These are phyloP conservation scores for Hymenoscyphus fructigenus DNA, from an alignment of 2,329 filamentous ascomycete species.

Conservation along the genomic window DNA sequence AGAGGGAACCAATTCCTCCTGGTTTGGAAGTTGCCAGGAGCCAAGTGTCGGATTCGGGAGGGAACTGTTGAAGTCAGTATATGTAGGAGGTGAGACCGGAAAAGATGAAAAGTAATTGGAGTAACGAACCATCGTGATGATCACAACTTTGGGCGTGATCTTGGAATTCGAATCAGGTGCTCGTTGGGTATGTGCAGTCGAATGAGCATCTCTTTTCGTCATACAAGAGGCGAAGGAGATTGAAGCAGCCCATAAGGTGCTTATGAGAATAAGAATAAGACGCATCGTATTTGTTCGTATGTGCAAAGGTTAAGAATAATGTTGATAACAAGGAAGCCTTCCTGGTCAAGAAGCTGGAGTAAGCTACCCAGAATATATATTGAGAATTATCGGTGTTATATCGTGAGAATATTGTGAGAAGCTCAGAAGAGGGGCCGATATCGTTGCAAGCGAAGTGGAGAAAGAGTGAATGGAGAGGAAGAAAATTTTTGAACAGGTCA, in stretches of 20 bases:
- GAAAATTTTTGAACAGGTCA: not conserved
- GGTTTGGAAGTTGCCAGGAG: constrained; percentile 29
- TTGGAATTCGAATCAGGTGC: not conserved
- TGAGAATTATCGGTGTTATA: not conserved
- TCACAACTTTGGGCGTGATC: constrained; percentile 8
- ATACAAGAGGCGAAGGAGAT: not conserved
- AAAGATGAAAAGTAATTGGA: not conserved
- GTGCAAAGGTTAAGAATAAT: not conserved
- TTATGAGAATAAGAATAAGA: not conserved
- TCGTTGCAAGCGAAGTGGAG: not conserved
- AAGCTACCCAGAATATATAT: not conserved
- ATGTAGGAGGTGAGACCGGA: not conserved
- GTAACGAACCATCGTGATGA: constrained; percentile 12
- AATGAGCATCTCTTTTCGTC: not conserved
- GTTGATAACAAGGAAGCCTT: not conserved
- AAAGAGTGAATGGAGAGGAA: not conserved
- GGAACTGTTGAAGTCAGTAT: constrained; percentile 3
- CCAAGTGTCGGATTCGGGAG: constrained; percentile 10
- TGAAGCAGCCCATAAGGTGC: not conserved
- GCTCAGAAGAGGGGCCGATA: not conserved
- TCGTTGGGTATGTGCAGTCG: not conserved
- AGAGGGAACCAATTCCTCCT: constrained; percentile 49
- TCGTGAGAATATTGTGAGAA: not conserved
- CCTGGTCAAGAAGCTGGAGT: not conserved
- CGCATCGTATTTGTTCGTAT: not conserved